Evolutionary conservation across 495 filamentous ascomycete genomes (phyloP).

Genomic region (Penicillium atrosanguineum): DNA sequence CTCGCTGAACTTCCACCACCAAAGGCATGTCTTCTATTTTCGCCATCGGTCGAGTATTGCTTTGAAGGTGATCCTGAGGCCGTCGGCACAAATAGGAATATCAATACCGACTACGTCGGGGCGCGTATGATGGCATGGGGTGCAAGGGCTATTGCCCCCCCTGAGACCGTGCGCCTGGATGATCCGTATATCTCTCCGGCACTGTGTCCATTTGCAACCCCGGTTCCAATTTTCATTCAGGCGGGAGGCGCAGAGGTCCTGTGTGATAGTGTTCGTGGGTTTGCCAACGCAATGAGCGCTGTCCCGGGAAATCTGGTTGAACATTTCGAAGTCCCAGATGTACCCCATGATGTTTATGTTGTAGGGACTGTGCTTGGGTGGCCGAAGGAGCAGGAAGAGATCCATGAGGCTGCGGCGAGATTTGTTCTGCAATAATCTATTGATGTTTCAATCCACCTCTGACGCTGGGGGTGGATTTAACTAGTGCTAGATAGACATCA

Average conservation of each 20-base stretch:
- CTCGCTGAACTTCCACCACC: constrained; percentile 11
- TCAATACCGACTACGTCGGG: constrained; percentile 27
- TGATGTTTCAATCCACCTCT: too few species aligned
- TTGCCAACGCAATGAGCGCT: constrained; percentile 24
- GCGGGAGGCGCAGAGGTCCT: constrained; percentile 34
- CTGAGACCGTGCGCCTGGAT: constrained; percentile 8
- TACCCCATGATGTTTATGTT: constrained; percentile 35
- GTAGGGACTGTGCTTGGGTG: constrained; percentile 28
- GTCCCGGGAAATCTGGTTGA: constrained; percentile 19
- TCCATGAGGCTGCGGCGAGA: constrained; percentile 27
- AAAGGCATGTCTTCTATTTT: constrained; percentile 28
- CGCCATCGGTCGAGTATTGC: constrained; percentile 28
- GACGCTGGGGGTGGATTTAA: too few species aligned
- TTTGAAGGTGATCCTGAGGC: constrained; percentile 7
- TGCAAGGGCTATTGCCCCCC: constrained; percentile 17
- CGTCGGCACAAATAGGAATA: constrained; percentile 22
- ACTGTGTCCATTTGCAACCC: constrained; percentile 28
- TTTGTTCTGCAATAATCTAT: constrained; percentile 17
- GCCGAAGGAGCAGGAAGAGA: constrained; percentile 18
- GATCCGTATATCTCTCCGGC: constrained; percentile 30
- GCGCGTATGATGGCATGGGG: constrained; percentile 31
- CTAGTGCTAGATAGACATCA: too few species aligned
- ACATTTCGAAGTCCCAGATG: constrained; percentile 20
- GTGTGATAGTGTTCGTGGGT: constrained; percentile 25
- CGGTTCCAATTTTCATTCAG: constrained; percentile 31